Evolutionary conservation across 148 eudicot genomes (phyloP).

Genomic region (Vaccinium corymbosum): DNA sequence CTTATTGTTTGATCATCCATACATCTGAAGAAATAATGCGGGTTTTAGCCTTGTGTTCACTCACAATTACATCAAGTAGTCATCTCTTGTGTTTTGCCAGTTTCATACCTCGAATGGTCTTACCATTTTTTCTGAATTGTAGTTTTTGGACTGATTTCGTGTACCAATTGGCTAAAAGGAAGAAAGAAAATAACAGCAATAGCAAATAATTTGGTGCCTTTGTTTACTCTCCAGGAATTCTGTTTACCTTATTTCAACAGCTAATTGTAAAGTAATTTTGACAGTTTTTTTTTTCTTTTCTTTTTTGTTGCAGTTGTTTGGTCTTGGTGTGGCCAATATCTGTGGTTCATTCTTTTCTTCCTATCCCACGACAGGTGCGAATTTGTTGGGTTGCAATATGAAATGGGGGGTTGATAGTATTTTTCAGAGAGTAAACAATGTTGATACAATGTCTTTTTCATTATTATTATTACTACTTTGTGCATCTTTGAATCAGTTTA

Average conservation of each 20-base stretch:
- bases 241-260: neutral
- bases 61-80: neutral
- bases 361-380: conserved; percentile 88
- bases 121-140: neutral
- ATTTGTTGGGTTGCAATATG: conserved; percentile 9
- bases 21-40: neutral
- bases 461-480: neutral
- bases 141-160: neutral
- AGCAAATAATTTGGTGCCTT: neutral
- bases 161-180: neutral
- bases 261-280: neutral
- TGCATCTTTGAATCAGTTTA: conserved; percentile 2
- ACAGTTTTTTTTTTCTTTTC: neutral
- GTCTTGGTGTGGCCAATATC: conserved; percentile 96
- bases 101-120: neutral
- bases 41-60: neutral
- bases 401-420: neutral
- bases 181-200: neutral
- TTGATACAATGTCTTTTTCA: neutral
- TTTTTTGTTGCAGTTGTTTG: conserved; percentile 62
- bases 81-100: neutral
- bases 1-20: neutral
- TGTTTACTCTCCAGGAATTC: neutral
- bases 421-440: neutral
- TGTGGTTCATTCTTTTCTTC: conserved; percentile 84